Evolutionary conservation across 495 filamentous ascomycete species (phyloP).

Genomic region (Glonium stellatum): DNA sequence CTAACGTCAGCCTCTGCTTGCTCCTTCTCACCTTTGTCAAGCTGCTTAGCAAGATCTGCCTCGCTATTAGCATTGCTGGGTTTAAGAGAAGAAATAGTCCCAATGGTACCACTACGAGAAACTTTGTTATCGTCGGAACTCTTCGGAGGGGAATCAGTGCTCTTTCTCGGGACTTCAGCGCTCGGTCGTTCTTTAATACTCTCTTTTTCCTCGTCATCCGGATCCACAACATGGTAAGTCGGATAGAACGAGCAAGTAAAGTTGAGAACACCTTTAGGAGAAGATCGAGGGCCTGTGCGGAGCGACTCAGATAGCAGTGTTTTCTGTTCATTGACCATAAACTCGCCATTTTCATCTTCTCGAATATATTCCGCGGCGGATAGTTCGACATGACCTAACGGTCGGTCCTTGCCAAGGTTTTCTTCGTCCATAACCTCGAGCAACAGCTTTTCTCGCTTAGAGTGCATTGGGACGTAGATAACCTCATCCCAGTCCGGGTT

Average conservation of each 20-base stretch:
- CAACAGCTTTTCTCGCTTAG: conserved; percentile 69
- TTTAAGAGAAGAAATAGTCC: conserved; percentile 25
- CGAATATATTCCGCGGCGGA: conserved; percentile 69
- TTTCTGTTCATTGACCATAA: conserved; percentile 72
- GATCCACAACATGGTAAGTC: conserved; percentile 76
- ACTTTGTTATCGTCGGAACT: conserved; percentile 3
- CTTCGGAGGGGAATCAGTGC: conserved; percentile 11
- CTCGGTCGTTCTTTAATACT: background rate
- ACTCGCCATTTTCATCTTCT: conserved; percentile 74
- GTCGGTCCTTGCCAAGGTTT: conserved; percentile 77
- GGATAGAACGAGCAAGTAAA: conserved; percentile 91
- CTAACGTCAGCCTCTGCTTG: conserved; percentile 44
- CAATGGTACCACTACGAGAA: conserved; percentile 13
- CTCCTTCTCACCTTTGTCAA: conserved; percentile 46
- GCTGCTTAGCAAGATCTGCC: conserved; percentile 35
- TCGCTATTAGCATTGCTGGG: conserved; percentile 25
- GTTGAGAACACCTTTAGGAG: conserved; percentile 69
- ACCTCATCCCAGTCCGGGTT: conserved; percentile 96
- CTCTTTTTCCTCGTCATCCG: conserved; percentile 72
- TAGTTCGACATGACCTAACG: conserved; percentile 72
- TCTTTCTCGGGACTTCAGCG: conserved; percentile 14
- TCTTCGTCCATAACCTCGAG: conserved; percentile 98
- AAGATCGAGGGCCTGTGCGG: conserved; percentile 56
- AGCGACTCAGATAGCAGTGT: conserved; percentile 51
- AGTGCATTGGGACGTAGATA: conserved; percentile 88